Evolutionary conservation across 2,329 filamentous ascomycete genomes (phyloP), one percentile per base, ranked within the genome.

Genomic region (Boeremia exigua): DNA sequence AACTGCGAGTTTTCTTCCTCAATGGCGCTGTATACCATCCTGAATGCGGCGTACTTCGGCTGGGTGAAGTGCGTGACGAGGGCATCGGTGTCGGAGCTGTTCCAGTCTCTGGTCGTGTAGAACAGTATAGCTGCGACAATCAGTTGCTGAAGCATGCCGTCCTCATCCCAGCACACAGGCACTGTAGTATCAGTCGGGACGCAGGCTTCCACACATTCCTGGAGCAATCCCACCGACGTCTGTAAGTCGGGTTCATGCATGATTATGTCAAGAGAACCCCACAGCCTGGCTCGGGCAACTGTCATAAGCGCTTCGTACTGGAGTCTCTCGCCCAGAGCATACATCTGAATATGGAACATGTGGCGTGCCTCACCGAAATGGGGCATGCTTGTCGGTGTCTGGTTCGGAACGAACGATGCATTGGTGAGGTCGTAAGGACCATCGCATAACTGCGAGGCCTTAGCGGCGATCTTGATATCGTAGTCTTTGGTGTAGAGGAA

Each of bases 401-500:
- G 8, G 9, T 15, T 3, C n/a, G 42, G 42, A 6, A 45, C n/a
- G 6, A n/a, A 34, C 1, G 5, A 33, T 14, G 17, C 42, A 10
- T 33, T 45, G 10, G 2, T 25, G 4, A 45, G 19, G 19, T 23
- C 19, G 19, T 23, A 23, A 23, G 19, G 19, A 5, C 19, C 19
- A 23, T 23, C 19, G 19, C 19, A 5, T 23, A 5, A 23, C 5
- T 23, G 19, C 19, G 19, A 5, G 19, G 2, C 2, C 19, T 23
- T 23, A 23, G 3, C 19, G 19, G 2, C 19, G 19, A 23, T 23
- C 5, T 2, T 23, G 19, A 23, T 34, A n/a, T 38, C 19, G 42
- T 63, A 63, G 27, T 58, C 46, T 2, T 48, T 54, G 6, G 50
- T 61, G 42, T 63, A 63, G 15, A 63, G 46, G 46, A 63, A 61